Evolutionary conservation across 345 rosid genomes (phyloP), one percentile per base, ranked within the genome.

Genomic region (Salix brachista): DNA sequence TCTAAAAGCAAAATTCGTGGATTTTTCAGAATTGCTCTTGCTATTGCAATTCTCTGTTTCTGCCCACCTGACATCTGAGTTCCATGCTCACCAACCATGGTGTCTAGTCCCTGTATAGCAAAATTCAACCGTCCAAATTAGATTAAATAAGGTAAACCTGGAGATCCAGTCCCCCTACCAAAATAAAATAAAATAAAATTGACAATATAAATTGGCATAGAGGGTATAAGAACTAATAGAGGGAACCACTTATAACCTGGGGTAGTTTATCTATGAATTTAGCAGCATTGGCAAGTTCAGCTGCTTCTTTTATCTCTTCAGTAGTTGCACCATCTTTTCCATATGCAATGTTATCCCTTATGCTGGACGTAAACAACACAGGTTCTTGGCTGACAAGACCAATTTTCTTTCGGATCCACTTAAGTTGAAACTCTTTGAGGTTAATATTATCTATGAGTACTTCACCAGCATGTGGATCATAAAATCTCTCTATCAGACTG

Each of bases 1-100:
- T 92, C 98, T 48, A 94, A 77, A 21, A 94, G 92, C 71, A 94
- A 83, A 17, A 94, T 87, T 74, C 92, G 48, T 12, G 88, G 85
- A 46, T 78, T 75, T 71, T 81, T 83, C 61, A 83, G 39, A 52
- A 87, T 80, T 44, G 90, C 88, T 56, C 82, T 52, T 2, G 85
- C 88, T 4, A 85, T 79, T 12, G 85, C 83, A 36, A 82, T 67
- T 62, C 88, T 78, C 65, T 85, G 87, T 77, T 80, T 87, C 71
- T 84, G 89, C 16, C 84, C 89, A 2, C 83, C 85, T 0, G 86
- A 81, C 18, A 87, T 78, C 46, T 85, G 86, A 21, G 77, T 65
- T 25, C 79, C 79, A 30, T 69, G 73, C 41, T 76, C 79, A 6
- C 79, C 79, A 7, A 69, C 79, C 79, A 76, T 76, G 42, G 79